Evolutionary conservation across 148 eudicot genomes (phyloP), one percentile per base, ranked within the genome.

Genomic region (Pharnaceum exiguum): DNA sequence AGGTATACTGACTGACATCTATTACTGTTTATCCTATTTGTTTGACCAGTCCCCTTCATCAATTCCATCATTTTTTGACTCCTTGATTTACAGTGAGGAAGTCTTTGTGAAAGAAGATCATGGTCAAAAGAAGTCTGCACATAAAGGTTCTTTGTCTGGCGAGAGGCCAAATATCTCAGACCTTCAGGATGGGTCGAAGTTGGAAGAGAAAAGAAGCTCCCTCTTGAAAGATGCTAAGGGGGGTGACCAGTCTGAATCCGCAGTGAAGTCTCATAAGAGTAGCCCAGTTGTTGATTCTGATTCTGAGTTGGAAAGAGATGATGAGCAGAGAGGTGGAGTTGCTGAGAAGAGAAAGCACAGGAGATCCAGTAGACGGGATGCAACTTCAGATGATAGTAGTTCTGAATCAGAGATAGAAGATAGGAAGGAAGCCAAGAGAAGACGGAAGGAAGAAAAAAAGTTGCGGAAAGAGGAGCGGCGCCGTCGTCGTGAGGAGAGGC

Each of bases 361-460:
- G 68, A 81, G 79, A 71, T 76, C 87, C 24, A 71, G 68, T 51
- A 74, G 77, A 61, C 48, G 67, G 39, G 90, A 88, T 46, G 66
- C 53, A 25, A 67, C 59, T 36, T 88, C 96, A 45, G 95, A 83
- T 75, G 80, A 69, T 53, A 57, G 71, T 57, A 89, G 95, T 58
- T 65, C 68, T 66, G 96, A 83, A 65, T 88, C 99, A 48, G 73
- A 76, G 62, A 23, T 73, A 29, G 96, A 85, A 68, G 94, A 74
- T 19, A 83, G 79, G 57, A 93, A 80, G 76, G 90, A 83, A 62
- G 75, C 86, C 47, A 93, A 83, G 81, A 88, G 74, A 57, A 85
- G 89, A 72, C 79, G 72, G 71, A 88, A 79, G 75, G 95, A 85
- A 68, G 96, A 93, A 73, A 88, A 65, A 61, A 85, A 77, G 67